These are phyloP conservation scores for Colletotrichum camelliae DNA, from an alignment of 2,329 filamentous ascomycete genomes.

Conservation along the genomic window DNA sequence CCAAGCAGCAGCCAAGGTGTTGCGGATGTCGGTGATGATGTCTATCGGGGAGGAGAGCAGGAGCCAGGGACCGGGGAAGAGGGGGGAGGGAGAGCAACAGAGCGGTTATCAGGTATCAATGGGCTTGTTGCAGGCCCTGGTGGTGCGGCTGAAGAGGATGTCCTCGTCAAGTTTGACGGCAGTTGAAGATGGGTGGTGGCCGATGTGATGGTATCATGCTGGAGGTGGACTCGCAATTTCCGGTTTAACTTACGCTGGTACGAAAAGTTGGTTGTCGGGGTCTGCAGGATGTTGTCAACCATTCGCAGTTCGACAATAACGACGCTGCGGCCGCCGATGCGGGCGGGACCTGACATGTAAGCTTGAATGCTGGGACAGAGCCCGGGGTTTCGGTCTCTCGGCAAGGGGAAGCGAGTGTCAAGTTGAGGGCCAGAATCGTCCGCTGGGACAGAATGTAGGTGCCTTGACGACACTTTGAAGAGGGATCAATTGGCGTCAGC, in stretches of 20 bases:
- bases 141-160: neutral
- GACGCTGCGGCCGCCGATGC: neutral
- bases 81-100: neutral
- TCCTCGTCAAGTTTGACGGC: neutral
- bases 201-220: neutral
- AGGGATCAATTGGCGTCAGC: neutral
- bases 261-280: neutral
- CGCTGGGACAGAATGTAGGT: neutral
- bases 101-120: neutral
- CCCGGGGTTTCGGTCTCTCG: neutral
- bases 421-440: neutral
- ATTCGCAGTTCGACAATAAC: neutral
- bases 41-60: neutral
- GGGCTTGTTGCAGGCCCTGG: neutral
- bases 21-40: neutral
- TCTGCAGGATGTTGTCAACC: neutral
- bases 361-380: neutral
- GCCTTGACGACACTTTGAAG: neutral
- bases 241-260: neutral
- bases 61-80: neutral
- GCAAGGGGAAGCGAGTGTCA: neutral
- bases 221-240: neutral
- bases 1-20: neutral
- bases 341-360: neutral
- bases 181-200: neutral